phyloP scores from a whole-genome alignment of 2,329 filamentous ascomycete genomes.

The Stachybotrys echinatus region DNA sequence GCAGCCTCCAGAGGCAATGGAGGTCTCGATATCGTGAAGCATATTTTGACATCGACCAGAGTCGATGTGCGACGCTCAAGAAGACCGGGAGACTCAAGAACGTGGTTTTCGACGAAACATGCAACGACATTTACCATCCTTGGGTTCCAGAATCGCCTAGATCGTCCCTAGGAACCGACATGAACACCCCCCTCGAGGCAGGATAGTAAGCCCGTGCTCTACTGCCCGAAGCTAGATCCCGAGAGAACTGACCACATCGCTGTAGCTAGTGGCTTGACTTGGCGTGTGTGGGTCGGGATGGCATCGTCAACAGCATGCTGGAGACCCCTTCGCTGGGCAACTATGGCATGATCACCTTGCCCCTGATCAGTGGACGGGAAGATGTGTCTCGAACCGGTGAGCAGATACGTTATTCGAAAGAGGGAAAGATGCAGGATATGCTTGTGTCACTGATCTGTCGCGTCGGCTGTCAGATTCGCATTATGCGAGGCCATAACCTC shows the following conservation, averaged over 20 bases:
- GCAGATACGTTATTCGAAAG: slow-evolving; percentile 37
- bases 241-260: slow-evolving; percentile 6
- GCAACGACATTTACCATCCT: slow-evolving; percentile 21
- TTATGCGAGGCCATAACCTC: slow-evolving; percentile 47
- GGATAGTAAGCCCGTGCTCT: slow-evolving; percentile 41
- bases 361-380: slow-evolving; percentile 46
- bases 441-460: slow-evolving; percentile 42
- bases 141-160: slow-evolving; percentile 30
- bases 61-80: slow-evolving; percentile 29
- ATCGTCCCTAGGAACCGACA: slow-evolving; percentile 33
- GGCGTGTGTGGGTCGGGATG: slow-evolving; percentile 50
- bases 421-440: slow-evolving; percentile 39
- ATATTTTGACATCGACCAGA: slow-evolving; percentile 40
- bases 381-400: slow-evolving; percentile 24
- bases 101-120: slow-evolving; percentile 30
- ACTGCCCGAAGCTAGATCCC: too few species aligned
- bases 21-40: slow-evolving; percentile 35
- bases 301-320: slow-evolving; percentile 39
- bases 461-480: slow-evolving; percentile 42
- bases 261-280: slow-evolving; percentile 54
- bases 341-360: slow-evolving; percentile 42
- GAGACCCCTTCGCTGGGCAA: slow-evolving; percentile 40
- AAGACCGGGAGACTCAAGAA: slow-evolving; percentile 33
- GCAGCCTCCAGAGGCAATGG: slow-evolving; percentile 37
- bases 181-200: slow-evolving; percentile 35